A percentile compares a stretch with the other conserved stretches of the same genome.
These are phyloP conservation scores for Mimosa pudica DNA, from an alignment of 306 rosid genomes.

Conservation along the genomic window DNA sequence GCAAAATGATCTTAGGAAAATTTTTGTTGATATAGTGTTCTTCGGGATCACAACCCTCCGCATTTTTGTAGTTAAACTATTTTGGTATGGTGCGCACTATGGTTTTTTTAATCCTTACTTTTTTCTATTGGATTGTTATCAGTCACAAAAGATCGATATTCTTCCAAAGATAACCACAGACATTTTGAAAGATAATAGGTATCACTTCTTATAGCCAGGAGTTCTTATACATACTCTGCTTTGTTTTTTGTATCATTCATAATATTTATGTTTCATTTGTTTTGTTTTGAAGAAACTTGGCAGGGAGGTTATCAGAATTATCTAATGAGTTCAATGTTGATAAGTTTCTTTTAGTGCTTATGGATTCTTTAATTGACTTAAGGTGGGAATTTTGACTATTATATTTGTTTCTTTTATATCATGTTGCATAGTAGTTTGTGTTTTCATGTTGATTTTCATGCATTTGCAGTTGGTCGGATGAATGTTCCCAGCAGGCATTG, in stretches of 20 bases:
- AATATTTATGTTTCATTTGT: slow-evolving; percentile 27
- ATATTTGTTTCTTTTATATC: slow-evolving; percentile 7
- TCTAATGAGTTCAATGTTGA: slow-evolving; percentile 78
- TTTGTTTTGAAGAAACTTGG: slow-evolving; percentile 59
- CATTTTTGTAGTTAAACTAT: not conserved
- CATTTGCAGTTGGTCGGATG: slow-evolving; percentile 65
- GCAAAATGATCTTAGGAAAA: not conserved
- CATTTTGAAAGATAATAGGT: too few relatives aligned
- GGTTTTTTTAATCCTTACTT: slow-evolving; percentile 6
- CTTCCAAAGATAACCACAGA: too few relatives aligned
- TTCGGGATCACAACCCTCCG: not conserved
- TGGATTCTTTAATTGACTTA: slow-evolving; percentile 74
- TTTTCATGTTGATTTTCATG: slow-evolving; percentile 38
- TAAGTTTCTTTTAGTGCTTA: slow-evolving; percentile 62
- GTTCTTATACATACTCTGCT: too few relatives aligned
- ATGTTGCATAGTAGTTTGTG: slow-evolving; percentile 10
- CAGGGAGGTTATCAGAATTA: slow-evolving; percentile 59
- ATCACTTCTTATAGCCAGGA: too few relatives aligned
- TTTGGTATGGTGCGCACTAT: not conserved
- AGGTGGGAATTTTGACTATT: slow-evolving; percentile 49
- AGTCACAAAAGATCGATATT: slow-evolving; percentile 54
- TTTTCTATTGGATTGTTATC: slow-evolving; percentile 34
- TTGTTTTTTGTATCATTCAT: not conserved
- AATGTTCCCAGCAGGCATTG: slow-evolving; percentile 62
- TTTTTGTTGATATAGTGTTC: not conserved